These are phyloP conservation scores for Naganishia cerealis DNA, from an alignment of 1,284 basidiomycete species.

Conservation along the genomic window DNA sequence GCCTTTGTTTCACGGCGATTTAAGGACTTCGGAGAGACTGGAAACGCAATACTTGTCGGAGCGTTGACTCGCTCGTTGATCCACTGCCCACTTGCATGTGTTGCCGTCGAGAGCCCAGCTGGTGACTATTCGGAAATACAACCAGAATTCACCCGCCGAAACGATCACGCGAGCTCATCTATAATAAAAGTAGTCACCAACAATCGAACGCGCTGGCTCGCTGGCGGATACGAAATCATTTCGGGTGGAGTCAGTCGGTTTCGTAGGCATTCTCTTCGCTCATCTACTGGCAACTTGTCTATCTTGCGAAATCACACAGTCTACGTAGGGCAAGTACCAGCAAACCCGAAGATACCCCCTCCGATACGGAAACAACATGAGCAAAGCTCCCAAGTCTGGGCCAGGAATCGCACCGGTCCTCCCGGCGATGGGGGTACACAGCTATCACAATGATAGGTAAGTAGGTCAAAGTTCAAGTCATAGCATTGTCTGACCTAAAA, in stretches of 20 bases:
- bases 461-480: conserved; percentile 30
- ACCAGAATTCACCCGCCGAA: neutral
- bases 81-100: too few species aligned
- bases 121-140: too few species aligned
- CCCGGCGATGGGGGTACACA: conserved; percentile 51
- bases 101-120: too few species aligned
- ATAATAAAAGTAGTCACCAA: neutral
- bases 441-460: conserved; percentile 53
- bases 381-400: conserved; percentile 22
- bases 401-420: conserved; percentile 48
- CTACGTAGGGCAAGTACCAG: neutral
- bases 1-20: too few species aligned
- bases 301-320: neutral
- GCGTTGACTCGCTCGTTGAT: too few species aligned
- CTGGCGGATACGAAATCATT: conserved; percentile 8
- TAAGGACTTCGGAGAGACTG: too few species aligned
- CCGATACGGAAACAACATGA: conserved; percentile 18
- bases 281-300: neutral
- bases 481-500: neutral
- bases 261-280: neutral
- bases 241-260: neutral
- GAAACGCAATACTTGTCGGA: too few species aligned
- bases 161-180: neutral
- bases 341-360: neutral
- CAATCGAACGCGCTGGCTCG: conserved; percentile 1